Evolutionary conservation across 352 stramenopile species (phyloP).

Genomic region (Phytophthora melonis): DNA sequence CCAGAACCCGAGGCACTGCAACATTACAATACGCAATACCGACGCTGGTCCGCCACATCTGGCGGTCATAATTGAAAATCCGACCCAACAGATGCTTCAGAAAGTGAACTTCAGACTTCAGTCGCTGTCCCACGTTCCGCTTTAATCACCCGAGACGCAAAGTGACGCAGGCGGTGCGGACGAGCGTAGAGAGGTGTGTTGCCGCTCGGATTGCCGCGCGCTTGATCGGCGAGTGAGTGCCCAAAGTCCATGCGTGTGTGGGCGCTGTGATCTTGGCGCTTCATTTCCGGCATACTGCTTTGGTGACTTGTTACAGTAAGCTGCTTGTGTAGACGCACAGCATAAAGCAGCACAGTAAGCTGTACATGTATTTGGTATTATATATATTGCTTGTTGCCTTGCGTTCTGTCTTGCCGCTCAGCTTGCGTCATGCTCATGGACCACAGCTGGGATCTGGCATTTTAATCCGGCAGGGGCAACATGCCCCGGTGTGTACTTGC

Average conservation of each 20-base stretch:
- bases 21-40: too few relatives aligned
- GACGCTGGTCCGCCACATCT: constrained; percentile 9
- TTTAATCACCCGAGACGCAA: constrained; percentile 25
- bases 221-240: too few relatives aligned
- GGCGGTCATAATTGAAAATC: constrained; percentile 1
- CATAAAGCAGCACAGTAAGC: too few relatives aligned
- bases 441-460: background rate
- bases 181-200: background rate
- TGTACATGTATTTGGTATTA: too few relatives aligned
- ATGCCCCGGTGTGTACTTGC: too few relatives aligned
- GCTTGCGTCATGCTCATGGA: background rate
- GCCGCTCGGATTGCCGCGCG: too few relatives aligned
- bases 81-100: constrained; percentile 24
- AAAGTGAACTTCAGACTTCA: constrained; percentile 27
- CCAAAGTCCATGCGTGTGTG: too few relatives aligned
- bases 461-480: background rate
- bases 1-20: background rate
- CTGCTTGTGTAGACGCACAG: too few relatives aligned
- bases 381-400: background rate
- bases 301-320: too few relatives aligned
- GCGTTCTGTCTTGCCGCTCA: background rate
- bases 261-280: too few relatives aligned
- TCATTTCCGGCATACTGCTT: too few relatives aligned
- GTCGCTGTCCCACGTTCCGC: constrained; percentile 12
- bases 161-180: constrained; percentile 3